Base-by-base conservation (phyloP, 345 rosid genomes). In the Camelina laxa region DNA sequence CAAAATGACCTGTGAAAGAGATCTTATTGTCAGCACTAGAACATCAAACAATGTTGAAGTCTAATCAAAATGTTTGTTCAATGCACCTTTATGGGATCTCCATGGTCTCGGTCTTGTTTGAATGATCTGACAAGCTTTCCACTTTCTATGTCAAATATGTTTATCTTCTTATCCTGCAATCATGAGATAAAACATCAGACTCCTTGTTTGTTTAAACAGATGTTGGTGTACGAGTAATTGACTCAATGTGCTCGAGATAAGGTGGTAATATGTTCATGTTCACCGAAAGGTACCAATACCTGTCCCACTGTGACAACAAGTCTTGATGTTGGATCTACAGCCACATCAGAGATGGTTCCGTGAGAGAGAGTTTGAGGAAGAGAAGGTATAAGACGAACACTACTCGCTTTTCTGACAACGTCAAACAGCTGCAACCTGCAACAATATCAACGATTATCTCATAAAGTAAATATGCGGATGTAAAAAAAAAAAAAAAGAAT, bases 261-360 rank as follows among this genome's bases (percentile, higher is more conserved):
- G 44, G 55, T 71, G 35, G 50, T 60, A 31, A 48, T 49, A 35
- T 36, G 27, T 22, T 71, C 48, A 58, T 45, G 11, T 58, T 70
- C 30, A 71, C 60, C 13, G 66, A 21, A 65, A 31, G 75, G 10
- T 59, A 73, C 9, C 42, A 64, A 50, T 84, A 89, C 97, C 89
- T 87, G 89, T 60, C 96, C 97, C 67, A 89, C 97, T 6, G 96
- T 87, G 67, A 89, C 84, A 65, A 82, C 97, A 79, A 80, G 78
- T 55, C 83, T 81, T 81, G 79, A 76, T 72, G 77, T 80, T 72
- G 85, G 87, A 81, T 89, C 97, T 72, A 88, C 62, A 80, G 85
- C 88, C 93, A 91, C 86, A 82, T 91, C 96, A 76, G 85, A 87
- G 33, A 91, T 85, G 54, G 88, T 89, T 82, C 96, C 97, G 54